Percentiles rank a stretch among this genome's conserved stretches.
phyloP scores from a whole-genome alignment of 371 early-diverging fungal genomes.

The Saksenaea oblongispora region DNA sequence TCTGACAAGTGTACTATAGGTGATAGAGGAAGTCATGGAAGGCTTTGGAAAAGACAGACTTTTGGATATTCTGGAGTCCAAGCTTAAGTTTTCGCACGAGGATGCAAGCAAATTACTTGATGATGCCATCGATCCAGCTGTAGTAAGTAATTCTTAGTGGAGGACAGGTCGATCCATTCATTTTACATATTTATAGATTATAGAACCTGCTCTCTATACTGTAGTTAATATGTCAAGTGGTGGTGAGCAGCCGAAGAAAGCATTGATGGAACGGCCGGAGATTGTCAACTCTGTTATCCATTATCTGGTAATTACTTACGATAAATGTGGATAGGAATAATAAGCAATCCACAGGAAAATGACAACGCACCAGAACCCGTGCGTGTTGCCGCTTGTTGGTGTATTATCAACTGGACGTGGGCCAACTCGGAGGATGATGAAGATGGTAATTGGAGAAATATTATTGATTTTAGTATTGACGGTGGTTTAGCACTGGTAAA shows the following conservation, averaged over 20 bases:
- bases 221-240: conserved; percentile 81
- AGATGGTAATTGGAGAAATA: conserved; percentile 28
- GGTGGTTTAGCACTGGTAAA: conserved; percentile 13
- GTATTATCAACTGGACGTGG: conserved; percentile 85
- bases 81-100: conserved; percentile 44
- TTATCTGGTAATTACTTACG: conserved; percentile 53
- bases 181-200: conserved; percentile 19
- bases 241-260: conserved; percentile 64
- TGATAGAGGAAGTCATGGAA: conserved; percentile 70
- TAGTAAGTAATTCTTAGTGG: conserved; percentile 21
- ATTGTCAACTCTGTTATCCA: conserved; percentile 58
- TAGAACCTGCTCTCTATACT: conserved; percentile 55
- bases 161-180: not conserved
- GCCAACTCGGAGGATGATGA: conserved; percentile 57
- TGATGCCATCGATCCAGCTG: conserved; percentile 18
- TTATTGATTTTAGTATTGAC: not conserved
- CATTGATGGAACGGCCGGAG: conserved; percentile 58
- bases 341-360: not conserved
- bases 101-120: conserved; percentile 29
- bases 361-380: conserved; percentile 67
- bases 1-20: conserved; percentile 23
- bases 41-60: conserved; percentile 69
- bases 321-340: not conserved
- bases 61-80: conserved; percentile 68
- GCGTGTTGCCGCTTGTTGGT: conserved; percentile 79